Evolutionary conservation across 2,329 filamentous ascomycete species (phyloP), one percentile per base, ranked within the genome.

Genomic region (Epichloe amarillans): DNA sequence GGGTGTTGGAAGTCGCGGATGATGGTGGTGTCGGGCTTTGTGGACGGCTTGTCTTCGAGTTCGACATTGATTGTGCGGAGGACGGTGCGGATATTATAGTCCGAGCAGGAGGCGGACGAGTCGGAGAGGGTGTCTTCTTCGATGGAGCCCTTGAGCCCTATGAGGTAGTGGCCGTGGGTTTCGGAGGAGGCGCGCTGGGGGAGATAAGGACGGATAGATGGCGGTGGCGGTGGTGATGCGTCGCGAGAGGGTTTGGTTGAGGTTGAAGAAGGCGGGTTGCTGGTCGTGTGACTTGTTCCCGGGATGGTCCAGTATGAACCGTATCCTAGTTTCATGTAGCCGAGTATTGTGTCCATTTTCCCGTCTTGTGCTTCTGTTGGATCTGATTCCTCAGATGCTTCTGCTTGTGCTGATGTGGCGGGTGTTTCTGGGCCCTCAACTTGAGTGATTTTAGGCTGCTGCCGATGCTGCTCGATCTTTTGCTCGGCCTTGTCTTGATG

Each of bases 31-130:
- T 76, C 72, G 4, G 68, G 61, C n/a, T 63, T 68, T 19, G 61
- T 55, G 17, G 61, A 63, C 8, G 61, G 64, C 51, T 65, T 64
- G 8, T 66, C 63, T 47, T 80, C 73, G 19, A 85, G 66, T 59
- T 88, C 82, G 23, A 88, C 74, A 21, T 83, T 78, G 23, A 90
- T 57, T 0, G 83, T 86, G 46, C 84, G 76, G 3, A 87, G 66
- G 12, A 80, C 65, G 10, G 78, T 82, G 33, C 83, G 75, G 1
- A 75, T 71, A 54, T 79, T 75, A 49, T 69, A 56, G 38, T 69
- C 66, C 6, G 49, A 41, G 19, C 55, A 54, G 2, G 62, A 35
- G 19, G 55, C 53, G 2, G 62, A 56, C 4, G 54, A 55, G 12
- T 67, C 64, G 3, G 69, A 66, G 30, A 17, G 15, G 17, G 44